Conservation (phyloP, 345 rosid species). For the Acer yangbiense region DNA sequence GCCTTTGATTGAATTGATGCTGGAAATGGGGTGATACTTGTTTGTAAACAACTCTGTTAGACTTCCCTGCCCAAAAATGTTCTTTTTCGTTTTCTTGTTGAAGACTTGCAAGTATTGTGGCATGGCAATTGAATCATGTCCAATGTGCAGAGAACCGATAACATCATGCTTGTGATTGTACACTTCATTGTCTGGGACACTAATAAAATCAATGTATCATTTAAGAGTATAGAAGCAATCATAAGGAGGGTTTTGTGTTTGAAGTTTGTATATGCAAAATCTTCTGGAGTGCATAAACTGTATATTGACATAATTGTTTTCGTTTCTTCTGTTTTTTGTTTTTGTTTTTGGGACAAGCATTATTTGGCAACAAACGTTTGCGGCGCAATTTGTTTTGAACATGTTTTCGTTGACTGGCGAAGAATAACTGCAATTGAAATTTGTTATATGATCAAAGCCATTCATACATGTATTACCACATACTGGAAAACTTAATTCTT, state of each 20-base stretch:
- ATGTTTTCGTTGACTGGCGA: too few species aligned
- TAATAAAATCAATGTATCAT: background rate
- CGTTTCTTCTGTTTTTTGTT: background rate
- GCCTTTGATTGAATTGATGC: too few species aligned
- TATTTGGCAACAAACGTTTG: background rate
- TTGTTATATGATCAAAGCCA: too few species aligned
- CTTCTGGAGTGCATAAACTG: background rate
- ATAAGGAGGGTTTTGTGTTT: background rate
- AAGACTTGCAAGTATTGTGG: conserved; percentile 96
- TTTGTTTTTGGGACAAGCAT: too few species aligned
- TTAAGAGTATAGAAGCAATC: background rate
- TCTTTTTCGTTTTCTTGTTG: background rate
- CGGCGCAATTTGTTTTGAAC: background rate
- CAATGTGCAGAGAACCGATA: conserved; percentile 74
- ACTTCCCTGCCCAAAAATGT: too few species aligned
- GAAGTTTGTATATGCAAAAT: background rate
- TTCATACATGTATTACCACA: too few species aligned
- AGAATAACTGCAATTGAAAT: too few species aligned
- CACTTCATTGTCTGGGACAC: conserved; percentile 2
- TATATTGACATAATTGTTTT: background rate
- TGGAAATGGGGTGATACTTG: too few species aligned
- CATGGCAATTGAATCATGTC: conserved; percentile 53
- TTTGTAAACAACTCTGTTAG: too few species aligned
- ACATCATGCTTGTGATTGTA: conserved; percentile 67
- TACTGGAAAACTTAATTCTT: too few species aligned